A percentile compares a stretch with the other conserved stretches of the same genome.
phyloP scores from a whole-genome alignment of 2,329 filamentous ascomycete species.

The Leptographium lundbergii region DNA sequence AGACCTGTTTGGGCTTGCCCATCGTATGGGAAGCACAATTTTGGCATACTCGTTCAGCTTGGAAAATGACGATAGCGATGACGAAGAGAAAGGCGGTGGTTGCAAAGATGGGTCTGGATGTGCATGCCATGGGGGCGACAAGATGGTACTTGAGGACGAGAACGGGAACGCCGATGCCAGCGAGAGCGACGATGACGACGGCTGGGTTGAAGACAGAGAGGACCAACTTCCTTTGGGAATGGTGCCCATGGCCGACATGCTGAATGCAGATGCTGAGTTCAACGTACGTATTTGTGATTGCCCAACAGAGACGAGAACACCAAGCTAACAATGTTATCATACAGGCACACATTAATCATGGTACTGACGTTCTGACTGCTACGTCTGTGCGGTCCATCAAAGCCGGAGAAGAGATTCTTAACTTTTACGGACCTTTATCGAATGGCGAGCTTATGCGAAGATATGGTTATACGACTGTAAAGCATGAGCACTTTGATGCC shows the following conservation, averaged over 20 bases:
- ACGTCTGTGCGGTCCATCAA: conserved; percentile 55
- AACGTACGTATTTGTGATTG: conserved; percentile 41
- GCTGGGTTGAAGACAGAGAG: conserved; percentile 52
- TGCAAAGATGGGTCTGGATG: conserved; percentile 2
- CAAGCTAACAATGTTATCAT: conserved; percentile 24
- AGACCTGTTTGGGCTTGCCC: conserved; percentile 42
- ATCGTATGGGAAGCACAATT: conserved; percentile 75
- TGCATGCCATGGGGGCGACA: conserved; percentile 24
- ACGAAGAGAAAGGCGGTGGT: conserved; percentile 15
- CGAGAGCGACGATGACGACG: conserved; percentile 47
- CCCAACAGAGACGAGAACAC: neutral
- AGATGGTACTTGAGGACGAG: conserved; percentile 25
- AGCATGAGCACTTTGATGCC: conserved; percentile 69
- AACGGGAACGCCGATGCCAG: conserved; percentile 42
- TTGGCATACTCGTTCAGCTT: conserved; percentile 74
- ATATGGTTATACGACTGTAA: conserved; percentile 76
- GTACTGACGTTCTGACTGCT: conserved; percentile 50
- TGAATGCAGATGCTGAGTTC: conserved; percentile 82
- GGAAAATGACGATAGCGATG: conserved; percentile 48
- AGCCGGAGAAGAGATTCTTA: conserved; percentile 66
- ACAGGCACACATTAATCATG: conserved; percentile 43
- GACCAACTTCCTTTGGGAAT: conserved; percentile 58
- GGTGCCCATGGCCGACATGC: conserved; percentile 80
- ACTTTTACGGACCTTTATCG: conserved; percentile 78
- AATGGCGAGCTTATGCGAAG: conserved; percentile 70